Base-by-base conservation (phyloP, 768 basidiomycete genomes). In the Cantharellus cinnabarinus region DNA sequence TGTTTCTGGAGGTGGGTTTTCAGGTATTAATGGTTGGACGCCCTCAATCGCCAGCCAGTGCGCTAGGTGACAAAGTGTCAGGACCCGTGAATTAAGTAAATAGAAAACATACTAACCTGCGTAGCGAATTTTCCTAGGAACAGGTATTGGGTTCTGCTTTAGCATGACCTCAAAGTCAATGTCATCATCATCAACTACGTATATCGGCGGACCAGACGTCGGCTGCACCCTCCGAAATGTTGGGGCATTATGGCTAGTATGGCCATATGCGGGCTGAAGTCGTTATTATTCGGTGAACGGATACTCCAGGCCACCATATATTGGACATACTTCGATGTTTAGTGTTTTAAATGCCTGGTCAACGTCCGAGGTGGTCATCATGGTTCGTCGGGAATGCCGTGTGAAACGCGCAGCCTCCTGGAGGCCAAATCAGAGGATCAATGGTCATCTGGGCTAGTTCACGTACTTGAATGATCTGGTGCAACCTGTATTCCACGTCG, bases 31-130 rank as follows among this genome's bases (percentile, higher is more conserved):
- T 0, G 94, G 93, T 66, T 98, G 95, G 7, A 99, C 86, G 35
- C 95, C 95, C 65, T 99, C 95, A 42, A 99, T 90, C 0, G 93
- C 93, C 40, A 99, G 76, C 95, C 95, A 99, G 68, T 99, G 95
- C 2, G 95, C 93, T 66, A 68, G 65, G 29, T 5, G 35, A 4
- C 38, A 53, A 34, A 34, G 10, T n/a, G n/a, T 56, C 14, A 50
- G 14, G 10, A 56, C 44, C 10, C 52, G 35, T 48, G 52, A 7
- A 54, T 54, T 7, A 3, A 42, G 10, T 4, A 37, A 14, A 42
- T 15, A 41, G n/a, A 35, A 44, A 39, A 3, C 20, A 53, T 38
- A 51, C 66, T 39, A 29, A 65, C 68, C 68, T 0, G 82, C 85
- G 83, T 88, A 93, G 64, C 76, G 80, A 59, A 87, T 81, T 48